Evolutionary conservation across 1,139 yeast genomes (phyloP), one percentile per base, ranked within the genome.

Genomic region (Saccharomyces uvarum): DNA sequence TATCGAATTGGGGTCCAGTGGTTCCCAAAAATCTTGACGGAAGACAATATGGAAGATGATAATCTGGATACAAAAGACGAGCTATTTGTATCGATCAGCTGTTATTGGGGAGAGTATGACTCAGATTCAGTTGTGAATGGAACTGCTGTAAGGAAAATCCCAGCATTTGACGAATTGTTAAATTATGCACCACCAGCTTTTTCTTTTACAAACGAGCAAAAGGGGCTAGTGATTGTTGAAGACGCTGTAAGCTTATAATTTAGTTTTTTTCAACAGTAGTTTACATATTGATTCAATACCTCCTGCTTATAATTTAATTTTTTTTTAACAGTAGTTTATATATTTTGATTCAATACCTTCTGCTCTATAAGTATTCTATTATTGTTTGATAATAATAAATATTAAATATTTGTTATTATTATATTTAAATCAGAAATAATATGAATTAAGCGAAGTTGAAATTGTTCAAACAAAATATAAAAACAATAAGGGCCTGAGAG

Each of bases 91-190:
- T 70, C 73, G 8, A 76, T 88, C 3, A 74, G 78, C 28, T 88
- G 96, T 66, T 80, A 73, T 63, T 88, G 95, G 95, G 84, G 86
- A 9, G 95, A 88, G 60, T 78, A 80, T 63, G 83, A 79, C 47
- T 73, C 74, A 3, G 73, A 72, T 42, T 63, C 76, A 2, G 69
- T 75, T 4, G 66, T 70, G 14, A 75, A 69, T 52, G 76, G 74
- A 1, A 64, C 59, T 16, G 56, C 65, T 28, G 62, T 61, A 31
- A 70, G 80, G 48, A 77, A 77, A 56, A 71, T 88, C 2, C 91
- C 95, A 0, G 90, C 93, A 1, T 82, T 76, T 59, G 82, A 80
- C 55, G 96, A 88, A 64, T 67, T 86, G 48, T 64, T 84, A 51
- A 78, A 80, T 58, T 88, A 80, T 63, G 75, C 87, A 0, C 93